These are phyloP conservation scores for Flaveria linearis DNA, from an alignment of 129 eudicot genomes.

Conservation along the genomic window DNA sequence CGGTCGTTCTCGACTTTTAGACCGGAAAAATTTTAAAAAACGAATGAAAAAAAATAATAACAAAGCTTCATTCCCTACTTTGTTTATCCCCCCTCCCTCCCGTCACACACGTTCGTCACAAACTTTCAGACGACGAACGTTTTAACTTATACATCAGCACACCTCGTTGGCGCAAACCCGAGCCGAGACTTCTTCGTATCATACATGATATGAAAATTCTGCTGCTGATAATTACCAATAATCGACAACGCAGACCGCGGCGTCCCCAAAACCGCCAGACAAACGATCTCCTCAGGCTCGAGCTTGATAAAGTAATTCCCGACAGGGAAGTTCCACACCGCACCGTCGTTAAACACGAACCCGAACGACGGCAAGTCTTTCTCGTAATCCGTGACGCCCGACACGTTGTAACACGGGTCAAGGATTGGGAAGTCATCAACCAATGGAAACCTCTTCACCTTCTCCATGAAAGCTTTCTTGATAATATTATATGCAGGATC, in stretches of 20 bases:
- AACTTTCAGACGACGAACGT: not conserved
- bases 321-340: conserved; percentile 82
- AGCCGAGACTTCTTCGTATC: conserved; percentile 86
- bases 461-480: conserved; percentile 62
- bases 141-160: conserved; percentile 58
- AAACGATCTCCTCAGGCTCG: conserved; percentile 76
- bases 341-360: conserved; percentile 69
- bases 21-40: conserved; percentile 29
- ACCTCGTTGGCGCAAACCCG: conserved; percentile 82
- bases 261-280: conserved; percentile 82
- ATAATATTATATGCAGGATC: conserved; percentile 75
- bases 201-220: conserved; percentile 82
- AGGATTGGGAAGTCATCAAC: conserved; percentile 70
- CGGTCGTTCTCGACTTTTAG: conserved; percentile 37
- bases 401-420: conserved; percentile 88
- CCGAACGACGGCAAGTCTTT: conserved; percentile 68
- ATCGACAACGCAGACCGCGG: conserved; percentile 73
- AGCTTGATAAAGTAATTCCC: conserved; percentile 84
- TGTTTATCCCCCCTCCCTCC: conserved; percentile 17
- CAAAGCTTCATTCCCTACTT: not conserved
- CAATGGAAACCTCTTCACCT: conserved; percentile 52
- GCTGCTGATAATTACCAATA: conserved; percentile 96
- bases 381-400: conserved; percentile 50
- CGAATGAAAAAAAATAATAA: not conserved
- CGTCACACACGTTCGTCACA: not conserved